phyloP scores from a whole-genome alignment of 1,139 yeast species.

The Geotrichum klebahnii region DNA sequence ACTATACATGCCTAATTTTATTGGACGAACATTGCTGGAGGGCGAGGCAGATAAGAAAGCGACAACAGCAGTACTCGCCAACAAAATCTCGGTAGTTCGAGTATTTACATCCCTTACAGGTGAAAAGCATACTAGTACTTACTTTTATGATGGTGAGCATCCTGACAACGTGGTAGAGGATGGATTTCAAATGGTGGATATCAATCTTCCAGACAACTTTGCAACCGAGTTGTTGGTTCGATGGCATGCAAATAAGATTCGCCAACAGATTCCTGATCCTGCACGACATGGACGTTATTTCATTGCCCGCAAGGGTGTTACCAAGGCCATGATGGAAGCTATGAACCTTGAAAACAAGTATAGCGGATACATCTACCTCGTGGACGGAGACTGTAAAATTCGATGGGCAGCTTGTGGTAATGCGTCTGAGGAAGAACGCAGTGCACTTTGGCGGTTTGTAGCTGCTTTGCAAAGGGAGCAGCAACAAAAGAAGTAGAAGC shows the following conservation, averaged over 20 bases:
- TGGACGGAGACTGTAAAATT: slow-evolving; percentile 68
- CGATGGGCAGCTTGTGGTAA: slow-evolving; percentile 93
- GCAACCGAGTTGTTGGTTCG: slow-evolving; percentile 62
- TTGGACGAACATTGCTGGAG: slow-evolving; percentile 50
- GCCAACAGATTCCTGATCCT: slow-evolving; percentile 42
- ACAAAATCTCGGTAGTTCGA: slow-evolving; percentile 60
- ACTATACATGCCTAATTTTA: slow-evolving; percentile 78
- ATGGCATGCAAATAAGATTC: slow-evolving; percentile 43
- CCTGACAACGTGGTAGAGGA: slow-evolving; percentile 28
- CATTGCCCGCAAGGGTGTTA: slow-evolving; percentile 58
- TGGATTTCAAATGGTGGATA: slow-evolving; percentile 63
- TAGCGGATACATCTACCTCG: slow-evolving; percentile 71
- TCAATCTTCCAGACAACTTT: slow-evolving; percentile 68
- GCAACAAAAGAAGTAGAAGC: not conserved
- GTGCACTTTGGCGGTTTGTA: slow-evolving; percentile 64
- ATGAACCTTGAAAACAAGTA: slow-evolving; percentile 69
- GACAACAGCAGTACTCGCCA: slow-evolving; percentile 46
- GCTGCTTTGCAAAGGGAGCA: slow-evolving; percentile 30
- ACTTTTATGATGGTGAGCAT: slow-evolving; percentile 46
- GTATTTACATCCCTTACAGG: slow-evolving; percentile 70
- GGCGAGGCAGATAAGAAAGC: slow-evolving; percentile 39
- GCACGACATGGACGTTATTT: slow-evolving; percentile 53
- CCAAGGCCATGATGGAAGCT: slow-evolving; percentile 55
- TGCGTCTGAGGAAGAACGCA: slow-evolving; percentile 59
- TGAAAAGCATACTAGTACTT: slow-evolving; percentile 60